Base-by-base conservation (phyloP, 2,329 filamentous ascomycete species). In the Periconia macrospinosa region DNA sequence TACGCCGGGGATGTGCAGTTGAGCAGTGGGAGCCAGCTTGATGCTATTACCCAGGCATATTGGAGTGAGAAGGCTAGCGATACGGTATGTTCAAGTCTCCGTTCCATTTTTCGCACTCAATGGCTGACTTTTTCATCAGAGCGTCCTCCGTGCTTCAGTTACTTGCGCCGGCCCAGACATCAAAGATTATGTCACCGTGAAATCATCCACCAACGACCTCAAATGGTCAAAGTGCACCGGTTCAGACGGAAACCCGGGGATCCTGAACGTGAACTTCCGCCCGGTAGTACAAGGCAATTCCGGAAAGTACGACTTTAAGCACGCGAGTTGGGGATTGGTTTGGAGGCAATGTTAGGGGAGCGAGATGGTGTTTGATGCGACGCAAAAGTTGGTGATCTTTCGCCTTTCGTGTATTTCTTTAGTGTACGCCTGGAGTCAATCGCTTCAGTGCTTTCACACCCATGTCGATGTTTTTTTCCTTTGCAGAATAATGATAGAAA, bases 321-420 rank as follows among this genome's bases (percentile, higher is more conserved):
- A 54, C 30, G 66, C 65, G 20, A 59, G 37, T 10, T 70, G 66
- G 67, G 61, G 60, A 19, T 35, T 70, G 19, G 52, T 59, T 27
- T 71, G 68, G 68, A 60, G 68, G 57, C 55, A 55, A 54, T 71
- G 68, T 41, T 71, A n/a, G n/a, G n/a, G n/a, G n/a, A n/a, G n/a
- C n/a, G n/a, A 60, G 52, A 41, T 30, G 11, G 6, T 8, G 18
- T 40, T 1, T 11, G 18, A 7, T 27, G 45, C 19, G 17, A 27
- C 23, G 23, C 3, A 27, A 27, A 27, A 27, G 23, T 27, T 27
- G 23, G 23, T 8, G 23, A n/a, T n/a, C n/a, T n/a, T n/a, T n/a
- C n/a, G n/a, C n/a, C n/a, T n/a, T n/a, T n/a, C n/a, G n/a, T n/a
- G n/a, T n/a, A n/a, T n/a, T n/a, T n/a, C n/a, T n/a, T n/a, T n/a